Conservation (phyloP, 345 rosid genomes). For the Pelargonium nanum region DNA sequence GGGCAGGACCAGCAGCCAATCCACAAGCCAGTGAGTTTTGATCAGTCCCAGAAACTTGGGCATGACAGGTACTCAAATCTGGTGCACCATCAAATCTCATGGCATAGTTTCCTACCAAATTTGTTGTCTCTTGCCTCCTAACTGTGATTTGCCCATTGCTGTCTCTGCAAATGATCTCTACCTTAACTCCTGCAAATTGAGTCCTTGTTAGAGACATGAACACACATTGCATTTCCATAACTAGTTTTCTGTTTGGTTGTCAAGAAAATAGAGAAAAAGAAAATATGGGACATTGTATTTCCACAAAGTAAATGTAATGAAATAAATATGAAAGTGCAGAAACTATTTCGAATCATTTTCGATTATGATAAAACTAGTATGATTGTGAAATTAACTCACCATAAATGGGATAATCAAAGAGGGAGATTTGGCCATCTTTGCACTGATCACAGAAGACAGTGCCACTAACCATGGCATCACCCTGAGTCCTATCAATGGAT, state of each 20-base stretch:
- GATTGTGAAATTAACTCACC: too few species aligned
- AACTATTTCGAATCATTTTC: too few species aligned
- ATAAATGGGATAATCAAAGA: conserved; percentile 58
- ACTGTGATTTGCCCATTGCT: conserved; percentile 42
- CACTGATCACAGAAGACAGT: background rate
- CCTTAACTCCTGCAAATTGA: conserved; percentile 46
- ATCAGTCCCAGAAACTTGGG: conserved; percentile 40
- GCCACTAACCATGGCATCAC: background rate
- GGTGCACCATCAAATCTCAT: conserved; percentile 70
- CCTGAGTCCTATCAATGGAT: background rate
- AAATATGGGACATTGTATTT: too few species aligned
- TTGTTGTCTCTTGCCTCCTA: conserved; percentile 67
- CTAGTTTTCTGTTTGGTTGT: background rate
- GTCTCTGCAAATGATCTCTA: conserved; percentile 46
- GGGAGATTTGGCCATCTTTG: conserved; percentile 16
- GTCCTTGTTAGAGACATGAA: too few species aligned
- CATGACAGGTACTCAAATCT: conserved; percentile 60
- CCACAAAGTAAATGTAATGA: too few species aligned
- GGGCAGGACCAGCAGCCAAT: conserved; percentile 49
- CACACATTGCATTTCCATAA: background rate
- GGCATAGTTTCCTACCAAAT: conserved; percentile 54
- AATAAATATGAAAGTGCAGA: too few species aligned
- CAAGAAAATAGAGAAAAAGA: too few species aligned
- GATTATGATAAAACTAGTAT: too few species aligned
- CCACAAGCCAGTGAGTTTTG: conserved; percentile 34